Evolutionary conservation across 495 filamentous ascomycete species (phyloP).

Genomic region (Neurospora sp.): DNA sequence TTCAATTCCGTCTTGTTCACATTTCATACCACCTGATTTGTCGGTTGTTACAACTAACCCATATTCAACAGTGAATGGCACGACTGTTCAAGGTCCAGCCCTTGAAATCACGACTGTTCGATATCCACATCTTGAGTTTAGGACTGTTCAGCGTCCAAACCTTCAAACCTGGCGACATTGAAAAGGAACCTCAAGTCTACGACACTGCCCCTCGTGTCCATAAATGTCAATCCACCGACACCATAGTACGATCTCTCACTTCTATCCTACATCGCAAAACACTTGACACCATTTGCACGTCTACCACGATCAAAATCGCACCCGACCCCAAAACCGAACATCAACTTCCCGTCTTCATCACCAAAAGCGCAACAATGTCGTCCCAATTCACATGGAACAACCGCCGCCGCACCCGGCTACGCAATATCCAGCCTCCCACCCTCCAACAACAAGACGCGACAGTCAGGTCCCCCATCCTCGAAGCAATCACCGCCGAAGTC

Average conservation of each 20-base stretch:
- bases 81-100: background rate
- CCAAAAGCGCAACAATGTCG: background rate
- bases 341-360: background rate
- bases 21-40: no score
- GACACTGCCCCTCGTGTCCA: background rate
- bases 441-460: background rate
- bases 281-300: background rate
- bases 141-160: background rate
- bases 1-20: background rate
- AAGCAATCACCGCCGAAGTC: background rate
- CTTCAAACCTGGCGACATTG: background rate
- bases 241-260: background rate
- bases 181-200: background rate
- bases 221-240: background rate
- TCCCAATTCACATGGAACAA: background rate
- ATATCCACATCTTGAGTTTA: background rate
- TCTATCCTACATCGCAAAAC: background rate
- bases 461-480: background rate
- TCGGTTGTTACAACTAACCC: background rate
- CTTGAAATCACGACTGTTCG: background rate
- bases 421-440: background rate
- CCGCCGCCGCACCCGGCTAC: background rate
- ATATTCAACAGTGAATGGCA: background rate
- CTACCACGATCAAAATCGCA: no score
- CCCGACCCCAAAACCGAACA: no score